These are phyloP conservation scores for Ochetophila trinervis DNA, from an alignment of 306 rosid genomes.

Conservation along the genomic window DNA sequence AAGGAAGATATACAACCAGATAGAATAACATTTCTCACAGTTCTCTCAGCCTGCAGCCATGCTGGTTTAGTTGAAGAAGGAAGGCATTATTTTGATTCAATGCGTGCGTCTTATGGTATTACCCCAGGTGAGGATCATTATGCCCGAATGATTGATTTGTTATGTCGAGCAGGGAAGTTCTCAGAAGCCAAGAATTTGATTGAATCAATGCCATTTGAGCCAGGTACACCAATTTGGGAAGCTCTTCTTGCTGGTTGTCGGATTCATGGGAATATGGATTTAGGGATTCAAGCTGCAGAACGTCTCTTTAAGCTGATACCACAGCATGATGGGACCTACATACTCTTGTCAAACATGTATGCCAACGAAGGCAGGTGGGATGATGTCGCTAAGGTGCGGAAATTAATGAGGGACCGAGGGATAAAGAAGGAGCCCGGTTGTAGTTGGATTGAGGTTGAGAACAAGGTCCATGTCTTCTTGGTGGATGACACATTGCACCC, in stretches of 20 bases:
- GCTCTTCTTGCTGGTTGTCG: slow-evolving; percentile 25
- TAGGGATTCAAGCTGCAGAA: slow-evolving; percentile 25
- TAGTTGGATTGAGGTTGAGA: slow-evolving; percentile 23
- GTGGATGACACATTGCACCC: slow-evolving; percentile 24
- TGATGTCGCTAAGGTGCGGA: slow-evolving; percentile 23
- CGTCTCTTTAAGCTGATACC: slow-evolving; percentile 19
- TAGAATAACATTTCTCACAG: slow-evolving; percentile 20
- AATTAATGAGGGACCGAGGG: slow-evolving; percentile 26
- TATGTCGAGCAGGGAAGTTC: slow-evolving; percentile 22
- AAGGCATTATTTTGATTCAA: slow-evolving; percentile 11
- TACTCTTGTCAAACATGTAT: slow-evolving; percentile 22
- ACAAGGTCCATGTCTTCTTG: slow-evolving; percentile 21
- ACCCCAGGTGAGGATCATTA: slow-evolving; percentile 27
- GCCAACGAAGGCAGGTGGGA: slow-evolving; percentile 22
- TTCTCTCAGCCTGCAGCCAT: slow-evolving; percentile 24
- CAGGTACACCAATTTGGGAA: slow-evolving; percentile 27
- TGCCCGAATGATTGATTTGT: slow-evolving; percentile 24
- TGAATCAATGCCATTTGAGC: slow-evolving; percentile 20
- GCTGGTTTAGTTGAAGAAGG: slow-evolving; percentile 23
- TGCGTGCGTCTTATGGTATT: slow-evolving; percentile 9
- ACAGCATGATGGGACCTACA: slow-evolving; percentile 20
- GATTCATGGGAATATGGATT: slow-evolving; percentile 24
- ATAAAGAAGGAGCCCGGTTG: slow-evolving; percentile 27
- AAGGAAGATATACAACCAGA: slow-evolving; percentile 19
- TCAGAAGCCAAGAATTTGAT: slow-evolving; percentile 16